Evolutionary conservation across 192 early-diverging fungal species (phyloP), one percentile per base, ranked within the genome.

Genomic region (Coemansia sp.): DNA sequence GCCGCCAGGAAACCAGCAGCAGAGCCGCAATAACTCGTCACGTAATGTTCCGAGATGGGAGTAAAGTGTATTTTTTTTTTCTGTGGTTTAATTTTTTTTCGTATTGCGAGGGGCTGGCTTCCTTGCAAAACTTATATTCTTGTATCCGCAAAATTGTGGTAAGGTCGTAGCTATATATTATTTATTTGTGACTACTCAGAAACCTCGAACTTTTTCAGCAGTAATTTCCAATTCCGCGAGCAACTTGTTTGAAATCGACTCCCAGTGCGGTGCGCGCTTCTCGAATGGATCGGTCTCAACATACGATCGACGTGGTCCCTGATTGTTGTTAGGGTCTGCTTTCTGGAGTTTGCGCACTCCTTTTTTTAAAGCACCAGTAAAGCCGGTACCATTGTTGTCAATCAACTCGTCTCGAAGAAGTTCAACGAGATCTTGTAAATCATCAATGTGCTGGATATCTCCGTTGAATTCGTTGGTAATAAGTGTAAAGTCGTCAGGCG

Each of bases 1-100:
- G 22, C 12, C 53, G 10, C 27, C 24, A 5, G 16, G 11, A 1
- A 49, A n/a, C 28, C 12, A 29, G 14, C 8, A 27, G 0, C 48
- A 24, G 5, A 12, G 10, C 29, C 2, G 16, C 38, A 9, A 42
- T 31, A 31, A 31, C 30, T 31, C 30, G 30, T 31, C 22, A 4
- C 48, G 48, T 27, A 50, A 50, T 18, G 28, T 50, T 27, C 48
- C 48, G 4, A 27, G 29, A 16, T 50, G 48, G 48, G 48, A 50
- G 27, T 50, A 50, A 18, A 18, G 12, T 44, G 19, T 8, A 44
- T 4, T 8, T 44, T 8, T 7, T 44, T 44, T n/a, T n/a, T n/a
- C 4, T 44, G 3, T 4, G 19, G 3, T 44, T 3, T 44, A 4
- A 4, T 19, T 47, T 47, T 47, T 47, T 25, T 47, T 22, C 21